phyloP scores from a whole-genome alignment of 257 asterid species.

The Primulina eburnea region DNA sequence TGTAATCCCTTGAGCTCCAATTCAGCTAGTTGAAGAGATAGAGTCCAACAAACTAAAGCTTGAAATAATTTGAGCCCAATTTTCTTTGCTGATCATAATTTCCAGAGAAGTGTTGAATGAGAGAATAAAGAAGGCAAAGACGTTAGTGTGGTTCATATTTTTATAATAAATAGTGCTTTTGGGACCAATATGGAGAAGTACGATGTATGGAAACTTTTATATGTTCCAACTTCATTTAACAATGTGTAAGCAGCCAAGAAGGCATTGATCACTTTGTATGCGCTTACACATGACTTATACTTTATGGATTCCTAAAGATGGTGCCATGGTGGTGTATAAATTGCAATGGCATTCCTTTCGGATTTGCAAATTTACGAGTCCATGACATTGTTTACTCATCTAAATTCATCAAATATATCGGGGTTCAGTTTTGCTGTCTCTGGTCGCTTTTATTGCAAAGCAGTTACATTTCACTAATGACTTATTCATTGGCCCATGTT shows the following conservation, averaged over 20 bases:
- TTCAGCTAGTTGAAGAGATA: not conserved
- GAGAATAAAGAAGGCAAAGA: not conserved
- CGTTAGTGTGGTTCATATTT: not conserved
- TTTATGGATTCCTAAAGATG: not conserved
- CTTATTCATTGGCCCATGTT: conserved; percentile 16
- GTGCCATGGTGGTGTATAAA: not conserved
- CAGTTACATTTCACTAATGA: conserved; percentile 4
- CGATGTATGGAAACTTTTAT: conserved; percentile 12
- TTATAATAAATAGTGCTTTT: not conserved
- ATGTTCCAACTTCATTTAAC: conserved; percentile 2
- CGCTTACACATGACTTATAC: not conserved
- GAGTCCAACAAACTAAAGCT: not conserved
- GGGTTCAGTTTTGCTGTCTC: not conserved
- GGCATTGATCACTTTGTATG: not conserved
- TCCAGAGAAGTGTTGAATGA: conserved; percentile 11
- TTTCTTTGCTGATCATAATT: not conserved
- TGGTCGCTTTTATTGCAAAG: not conserved
- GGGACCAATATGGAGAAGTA: not conserved
- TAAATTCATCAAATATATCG: not conserved
- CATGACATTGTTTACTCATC: not conserved
- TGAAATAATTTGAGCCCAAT: not conserved
- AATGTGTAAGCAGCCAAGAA: not conserved
- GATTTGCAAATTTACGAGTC: not conserved
- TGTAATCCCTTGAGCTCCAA: not conserved
- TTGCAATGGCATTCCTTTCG: not conserved